phyloP scores from a whole-genome alignment of 306 rosid genomes.

The Rosa chinensis region DNA sequence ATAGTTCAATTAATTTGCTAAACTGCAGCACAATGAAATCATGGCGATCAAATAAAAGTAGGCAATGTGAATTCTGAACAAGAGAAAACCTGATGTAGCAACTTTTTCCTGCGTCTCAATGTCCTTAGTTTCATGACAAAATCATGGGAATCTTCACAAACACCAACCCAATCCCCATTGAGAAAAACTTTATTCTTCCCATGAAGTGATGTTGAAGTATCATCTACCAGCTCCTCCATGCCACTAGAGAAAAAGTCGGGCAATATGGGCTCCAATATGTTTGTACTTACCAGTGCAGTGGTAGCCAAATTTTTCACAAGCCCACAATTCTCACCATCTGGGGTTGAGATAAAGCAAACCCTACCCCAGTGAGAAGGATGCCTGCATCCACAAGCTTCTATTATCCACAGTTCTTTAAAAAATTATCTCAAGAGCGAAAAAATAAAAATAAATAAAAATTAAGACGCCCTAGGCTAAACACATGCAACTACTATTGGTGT shows the following conservation, averaged over 20 bases:
- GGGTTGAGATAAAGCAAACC: slow-evolving; percentile 90
- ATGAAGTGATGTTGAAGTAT: slow-evolving; percentile 46
- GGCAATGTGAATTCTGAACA: slow-evolving; percentile 14
- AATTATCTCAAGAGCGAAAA: slow-evolving; percentile 1
- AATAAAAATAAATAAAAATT: background rate
- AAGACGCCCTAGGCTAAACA: too few relatives aligned
- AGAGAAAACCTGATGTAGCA: slow-evolving; percentile 67
- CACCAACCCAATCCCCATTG: slow-evolving; percentile 91
- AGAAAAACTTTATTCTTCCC: slow-evolving; percentile 65
- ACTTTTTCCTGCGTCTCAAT: slow-evolving; percentile 51
- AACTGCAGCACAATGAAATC: too few relatives aligned
- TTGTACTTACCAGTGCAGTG: slow-evolving; percentile 79
- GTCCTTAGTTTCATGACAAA: slow-evolving; percentile 58
- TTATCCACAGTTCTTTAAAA: slow-evolving; percentile 11
- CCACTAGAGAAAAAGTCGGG: slow-evolving; percentile 31
- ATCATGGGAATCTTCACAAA: slow-evolving; percentile 59
- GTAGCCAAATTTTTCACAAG: slow-evolving; percentile 69
- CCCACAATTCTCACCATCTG: slow-evolving; percentile 97
- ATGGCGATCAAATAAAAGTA: too few relatives aligned
- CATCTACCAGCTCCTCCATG: slow-evolving; percentile 41
- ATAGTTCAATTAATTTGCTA: too few relatives aligned
- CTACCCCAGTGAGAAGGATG: slow-evolving; percentile 99
- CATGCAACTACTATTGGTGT: too few relatives aligned
- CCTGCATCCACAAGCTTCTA: slow-evolving; percentile 51
- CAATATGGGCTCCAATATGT: slow-evolving; percentile 38